Base-by-base conservation (phyloP, 108 stramenopile genomes). In the Epipyxis sp. region DNA sequence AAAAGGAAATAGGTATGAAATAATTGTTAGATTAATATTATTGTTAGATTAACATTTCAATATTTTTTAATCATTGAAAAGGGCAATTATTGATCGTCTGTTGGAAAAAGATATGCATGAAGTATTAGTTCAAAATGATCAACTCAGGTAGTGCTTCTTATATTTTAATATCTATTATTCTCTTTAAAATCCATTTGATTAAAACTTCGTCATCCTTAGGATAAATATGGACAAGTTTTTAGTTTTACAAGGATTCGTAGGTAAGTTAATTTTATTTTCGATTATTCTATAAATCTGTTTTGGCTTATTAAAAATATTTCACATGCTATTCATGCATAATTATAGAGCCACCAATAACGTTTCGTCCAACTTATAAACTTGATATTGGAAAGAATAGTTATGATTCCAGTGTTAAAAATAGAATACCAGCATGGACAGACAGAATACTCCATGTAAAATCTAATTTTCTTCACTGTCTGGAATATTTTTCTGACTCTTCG, bases 51-150 rank as follows among this genome's bases (percentile, higher is more conserved):
- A 78, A 80, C 69, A 20, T 13, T 16, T 20, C 40, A 68, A 68
- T 20, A 37, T 25, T 68, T 25, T 25, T 41, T 13, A 37, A 37
- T 20, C 54, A 57, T 20, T 25, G 54, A 20, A 37, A 20, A 68
- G 65, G 40, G 20, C 71, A 29, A 25, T 74, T 6, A 42, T 74
- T 30, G 34, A 74, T 32, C 40, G 43, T 37, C 34, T 83, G 77
- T 40, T 57, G 27, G 59, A 30, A 6, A n/a, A n/a, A 2, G 37
- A 57, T 6, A 85, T 88, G 88, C 89, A 90, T 76, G 87, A 76
- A 59, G 87, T 85, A 27, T 68, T 92, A 29, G 42, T 89, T 34
- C 78, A 79, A 50, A 89, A 89, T 62, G 92, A 91, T 59, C 89
- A 92, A 69, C 81, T 92, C 20, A 83, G 72, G 16, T 74, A 81